Base-by-base conservation (phyloP, 108 stramenopile species). In the Ochromonas danica region DNA sequence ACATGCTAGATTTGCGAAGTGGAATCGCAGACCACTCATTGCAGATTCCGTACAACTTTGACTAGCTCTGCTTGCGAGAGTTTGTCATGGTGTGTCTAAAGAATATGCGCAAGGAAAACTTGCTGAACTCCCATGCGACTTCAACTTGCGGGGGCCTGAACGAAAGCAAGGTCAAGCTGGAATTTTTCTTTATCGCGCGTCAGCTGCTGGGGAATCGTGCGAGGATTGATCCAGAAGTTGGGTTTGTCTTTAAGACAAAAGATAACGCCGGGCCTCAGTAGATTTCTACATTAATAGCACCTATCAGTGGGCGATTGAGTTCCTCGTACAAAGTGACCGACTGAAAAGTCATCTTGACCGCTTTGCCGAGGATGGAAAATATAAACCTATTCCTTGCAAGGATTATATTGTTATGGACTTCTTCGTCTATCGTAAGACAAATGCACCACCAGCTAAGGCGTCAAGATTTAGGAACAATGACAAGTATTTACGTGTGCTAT, bases 251-350 rank as follows among this genome's bases (percentile, higher is more conserved):
- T 22, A 51, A 51, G 45, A 51, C 45, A 22, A 51, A 6, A 14
- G 45, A 51, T 51, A 51, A 51, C 45, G 45, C 45, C n/a, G n/a
- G n/a, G n/a, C n/a, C 6, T 51, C 45, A 51, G 45, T 51, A 51
- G 45, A 51, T 51, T 51, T 51, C 45, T 51, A 51, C 45, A 51
- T 51, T 22, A 51, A 51, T 51, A 22, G 45, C 6, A 51, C 6
- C 14, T 51, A 51, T 22, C 6, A 51, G 22, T 51, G 45, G 45
- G 45, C 45, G 14, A 51, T 51, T 22, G 45, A 51, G 45, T 51
- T 51, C 45, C 45, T 51, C 45, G 45, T 51, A 14, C 14, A 51
- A 51, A 51, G 45, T 51, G 45, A 51, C 22, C 45, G 45, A 51
- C 14, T 51, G 22, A 51, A 6, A 14, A 22, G 22, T 51, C 45